Conservation (phyloP, 805 yeast species). For the Wickerhamomyces chambardii region DNA sequence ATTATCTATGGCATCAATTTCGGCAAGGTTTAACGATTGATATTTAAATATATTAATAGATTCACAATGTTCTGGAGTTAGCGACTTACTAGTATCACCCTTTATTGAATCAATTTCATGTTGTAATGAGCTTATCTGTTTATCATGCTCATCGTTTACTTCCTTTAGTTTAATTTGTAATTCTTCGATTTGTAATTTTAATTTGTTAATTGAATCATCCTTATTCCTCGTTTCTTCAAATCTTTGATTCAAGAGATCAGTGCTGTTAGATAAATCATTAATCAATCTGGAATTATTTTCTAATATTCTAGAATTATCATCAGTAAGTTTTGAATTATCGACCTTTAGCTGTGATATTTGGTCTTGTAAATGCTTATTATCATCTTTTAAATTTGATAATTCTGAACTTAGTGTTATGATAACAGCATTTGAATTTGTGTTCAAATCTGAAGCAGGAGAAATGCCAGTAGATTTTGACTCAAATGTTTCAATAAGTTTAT, state of each 20-base stretch:
- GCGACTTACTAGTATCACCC: conserved; percentile 16
- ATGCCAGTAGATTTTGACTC: background rate
- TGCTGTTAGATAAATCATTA: background rate
- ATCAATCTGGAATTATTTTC: background rate
- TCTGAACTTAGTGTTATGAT: too few species aligned
- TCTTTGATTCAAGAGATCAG: too few species aligned
- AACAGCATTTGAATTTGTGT: background rate
- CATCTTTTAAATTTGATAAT: background rate
- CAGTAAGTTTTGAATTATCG: background rate
- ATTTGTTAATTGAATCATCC: conserved; percentile 4
- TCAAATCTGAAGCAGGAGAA: background rate
- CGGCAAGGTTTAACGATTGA: conserved; percentile 13
- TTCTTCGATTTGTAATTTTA: background rate
- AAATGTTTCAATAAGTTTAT: background rate
- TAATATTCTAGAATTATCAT: too few species aligned
- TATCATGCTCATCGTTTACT: background rate
- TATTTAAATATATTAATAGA: conserved; percentile 7
- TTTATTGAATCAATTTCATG: conserved; percentile 1
- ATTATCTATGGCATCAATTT: conserved; percentile 18
- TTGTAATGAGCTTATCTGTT: background rate
- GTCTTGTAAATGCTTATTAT: too few species aligned
- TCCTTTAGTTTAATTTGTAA: background rate
- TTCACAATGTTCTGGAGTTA: conserved; percentile 14
- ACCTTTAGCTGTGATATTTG: background rate
- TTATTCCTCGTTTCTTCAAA: conserved; percentile 5